Conservation (phyloP, 2,329 filamentous ascomycete species). For the Zymoseptoria brevis region DNA sequence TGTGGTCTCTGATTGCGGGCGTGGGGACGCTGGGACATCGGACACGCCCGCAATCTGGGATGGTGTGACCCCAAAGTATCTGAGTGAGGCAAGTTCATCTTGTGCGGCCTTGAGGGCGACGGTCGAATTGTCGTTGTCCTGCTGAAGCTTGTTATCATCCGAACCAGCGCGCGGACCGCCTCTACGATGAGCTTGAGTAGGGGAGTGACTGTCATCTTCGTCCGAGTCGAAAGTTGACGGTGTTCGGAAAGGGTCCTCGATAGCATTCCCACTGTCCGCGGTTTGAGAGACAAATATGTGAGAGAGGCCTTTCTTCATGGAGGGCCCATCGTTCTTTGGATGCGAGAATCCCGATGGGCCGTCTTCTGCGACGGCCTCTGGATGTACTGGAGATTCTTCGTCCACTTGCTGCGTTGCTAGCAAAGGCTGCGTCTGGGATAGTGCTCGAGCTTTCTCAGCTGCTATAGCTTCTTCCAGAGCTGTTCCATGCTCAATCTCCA, state of each 20-base stretch:
- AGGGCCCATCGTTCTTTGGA: background rate
- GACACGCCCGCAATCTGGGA: background rate
- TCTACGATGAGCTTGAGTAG: conserved; percentile 7
- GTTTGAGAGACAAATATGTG: conserved; percentile 17
- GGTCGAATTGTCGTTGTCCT: conserved; percentile 12
- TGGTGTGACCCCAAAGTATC: background rate
- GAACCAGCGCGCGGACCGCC: conserved; percentile 8
- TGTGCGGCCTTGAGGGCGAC: conserved; percentile 10
- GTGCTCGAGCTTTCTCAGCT: background rate
- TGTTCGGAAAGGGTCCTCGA: conserved; percentile 7
- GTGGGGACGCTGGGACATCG: background rate
- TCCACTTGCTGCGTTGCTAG: background rate
- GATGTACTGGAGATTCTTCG: background rate
- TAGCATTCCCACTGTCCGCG: background rate
- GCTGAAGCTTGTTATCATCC: conserved; percentile 5
- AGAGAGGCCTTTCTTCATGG: conserved; percentile 10
- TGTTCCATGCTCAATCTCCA: conserved; percentile 5
- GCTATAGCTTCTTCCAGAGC: conserved; percentile 1
- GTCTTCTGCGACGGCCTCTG: background rate
- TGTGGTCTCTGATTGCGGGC: background rate
- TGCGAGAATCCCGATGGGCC: background rate
- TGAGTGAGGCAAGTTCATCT: conserved; percentile 8
- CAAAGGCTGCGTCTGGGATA: background rate
- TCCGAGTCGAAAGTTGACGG: conserved; percentile 15
- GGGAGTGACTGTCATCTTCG: conserved; percentile 10